Evolutionary conservation across 306 rosid species (phyloP), one percentile per base, ranked within the genome.

Genomic region (Cucurbita argyrosperma): DNA sequence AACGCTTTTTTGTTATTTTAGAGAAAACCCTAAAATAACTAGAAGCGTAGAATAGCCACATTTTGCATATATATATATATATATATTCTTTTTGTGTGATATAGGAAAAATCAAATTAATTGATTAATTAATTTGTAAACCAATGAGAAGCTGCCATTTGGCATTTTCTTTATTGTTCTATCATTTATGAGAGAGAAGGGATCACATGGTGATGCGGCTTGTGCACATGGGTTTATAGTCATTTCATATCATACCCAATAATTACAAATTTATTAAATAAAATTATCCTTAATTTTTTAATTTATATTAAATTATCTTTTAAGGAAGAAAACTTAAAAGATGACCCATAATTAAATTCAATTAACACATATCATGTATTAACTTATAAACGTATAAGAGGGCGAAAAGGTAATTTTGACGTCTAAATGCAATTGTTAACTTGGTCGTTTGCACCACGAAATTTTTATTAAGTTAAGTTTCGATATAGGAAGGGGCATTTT

Each of bases 201-300:
- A 68, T 68, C 74, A 68, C 74, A 68, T 68, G 74, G 7, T 68
- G 43, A 67, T 68, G 57, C 18, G 26, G 13, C 23, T 45, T 68
- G 4, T 47, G 57, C 74, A 68, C 74, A 68, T 68, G 74, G 73
- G 74, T 40, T 42, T 46, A 10, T 68, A 56, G 8, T 2, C 71
- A 39, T 38, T 37, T 6, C 68, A 38, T 62, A 62, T 35, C 66
- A 58, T 58, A 23, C 35, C 35, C 35, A 30, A 30, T 30, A 30
- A 30, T 30, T 30, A 30, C 35, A 30, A 30, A 2, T 30, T 30
- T 30, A 30, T 30, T 30, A 30, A 30, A 2, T 30, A 30, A 2
- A 30, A 30, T 30, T 30, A 30, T 30, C 11, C 35, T 40, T 64
- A 40, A 40, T n/a, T 64, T 64, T 64, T 13, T 42, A 42, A 5